Conservation (phyloP, 306 rosid genomes). For the Citrullus amarus region DNA sequence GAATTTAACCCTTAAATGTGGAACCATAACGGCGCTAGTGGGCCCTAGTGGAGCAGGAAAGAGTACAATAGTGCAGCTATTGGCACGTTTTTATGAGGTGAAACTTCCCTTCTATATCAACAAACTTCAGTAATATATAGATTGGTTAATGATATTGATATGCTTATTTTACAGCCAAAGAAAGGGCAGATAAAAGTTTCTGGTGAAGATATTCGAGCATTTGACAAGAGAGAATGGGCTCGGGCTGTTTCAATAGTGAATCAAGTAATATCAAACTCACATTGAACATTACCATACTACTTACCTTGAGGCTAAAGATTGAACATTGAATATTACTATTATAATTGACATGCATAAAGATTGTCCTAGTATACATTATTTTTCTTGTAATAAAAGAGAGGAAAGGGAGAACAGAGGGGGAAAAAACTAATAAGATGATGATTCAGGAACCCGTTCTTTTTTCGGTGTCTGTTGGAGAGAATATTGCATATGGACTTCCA, state of each 20-base stretch:
- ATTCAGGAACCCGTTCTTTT: slow-evolving; percentile 89
- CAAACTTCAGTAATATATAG: not conserved
- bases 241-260: slow-evolving; percentile 69
- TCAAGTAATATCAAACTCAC: slow-evolving; percentile 41
- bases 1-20: slow-evolving; percentile 65
- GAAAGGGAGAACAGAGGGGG: not conserved
- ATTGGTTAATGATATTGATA: slow-evolving; percentile 2
- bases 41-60: slow-evolving; percentile 93
- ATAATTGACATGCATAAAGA: too few species aligned
- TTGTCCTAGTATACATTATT: too few species aligned
- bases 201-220: slow-evolving; percentile 79
- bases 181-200: slow-evolving; percentile 74
- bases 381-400: not conserved
- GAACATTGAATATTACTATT: too few species aligned
- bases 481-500: slow-evolving; percentile 96
- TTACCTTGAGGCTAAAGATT: not conserved
- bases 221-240: slow-evolving; percentile 97
- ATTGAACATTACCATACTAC: not conserved
- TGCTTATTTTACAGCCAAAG: slow-evolving; percentile 50
- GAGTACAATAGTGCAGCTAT: slow-evolving; percentile 84
- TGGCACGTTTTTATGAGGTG: slow-evolving; percentile 96
- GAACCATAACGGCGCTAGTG: slow-evolving; percentile 83
- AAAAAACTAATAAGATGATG: not conserved
- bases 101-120: slow-evolving; percentile 14
- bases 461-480: slow-evolving; percentile 92